Conservation (phyloP, 441 rosid genomes). For the Erysimum cheiri region DNA sequence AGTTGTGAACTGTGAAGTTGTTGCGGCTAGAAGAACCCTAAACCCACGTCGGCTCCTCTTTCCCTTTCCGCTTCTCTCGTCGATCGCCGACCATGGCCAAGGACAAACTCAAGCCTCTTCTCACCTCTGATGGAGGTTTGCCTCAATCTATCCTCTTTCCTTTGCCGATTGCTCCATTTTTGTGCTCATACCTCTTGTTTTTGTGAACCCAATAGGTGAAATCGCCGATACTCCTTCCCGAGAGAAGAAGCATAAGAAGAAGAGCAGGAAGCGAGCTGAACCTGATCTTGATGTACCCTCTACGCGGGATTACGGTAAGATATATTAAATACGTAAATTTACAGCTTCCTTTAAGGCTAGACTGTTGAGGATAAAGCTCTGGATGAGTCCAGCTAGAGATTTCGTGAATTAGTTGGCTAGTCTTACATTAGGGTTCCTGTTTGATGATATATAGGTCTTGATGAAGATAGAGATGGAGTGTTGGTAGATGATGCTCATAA, state of each 20-base stretch:
- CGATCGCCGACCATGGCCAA: slow-evolving; percentile 47
- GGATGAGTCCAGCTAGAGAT: not conserved
- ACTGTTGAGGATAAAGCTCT: not conserved
- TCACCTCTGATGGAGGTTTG: slow-evolving; percentile 45
- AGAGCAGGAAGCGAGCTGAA: slow-evolving; percentile 65
- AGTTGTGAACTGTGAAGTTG: slow-evolving; percentile 1
- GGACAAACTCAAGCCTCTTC: slow-evolving; percentile 42
- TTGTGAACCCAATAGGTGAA: slow-evolving; percentile 44
- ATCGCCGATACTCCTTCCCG: slow-evolving; percentile 45
- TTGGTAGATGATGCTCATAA: slow-evolving; percentile 64
- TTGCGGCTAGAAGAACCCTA: slow-evolving; percentile 40
- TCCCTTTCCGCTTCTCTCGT: slow-evolving; percentile 19
- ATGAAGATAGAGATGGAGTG: slow-evolving; percentile 66
- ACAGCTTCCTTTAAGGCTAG: not conserved
- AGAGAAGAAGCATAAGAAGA: slow-evolving; percentile 50
- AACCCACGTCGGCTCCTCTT: slow-evolving; percentile 37
- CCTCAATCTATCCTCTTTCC: not conserved
- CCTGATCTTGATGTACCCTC: slow-evolving; percentile 56
- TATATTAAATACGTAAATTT: not conserved
- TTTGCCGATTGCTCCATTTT: not conserved
- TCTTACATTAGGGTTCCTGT: not conserved
- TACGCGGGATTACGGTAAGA: slow-evolving; percentile 52
- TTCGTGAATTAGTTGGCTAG: slow-evolving; percentile 20
- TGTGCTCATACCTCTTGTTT: slow-evolving; percentile 31
- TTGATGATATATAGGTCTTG: slow-evolving; percentile 51